Base-by-base conservation (phyloP, 495 filamentous ascomycete species). In the Recurvomyces mirabilis region DNA sequence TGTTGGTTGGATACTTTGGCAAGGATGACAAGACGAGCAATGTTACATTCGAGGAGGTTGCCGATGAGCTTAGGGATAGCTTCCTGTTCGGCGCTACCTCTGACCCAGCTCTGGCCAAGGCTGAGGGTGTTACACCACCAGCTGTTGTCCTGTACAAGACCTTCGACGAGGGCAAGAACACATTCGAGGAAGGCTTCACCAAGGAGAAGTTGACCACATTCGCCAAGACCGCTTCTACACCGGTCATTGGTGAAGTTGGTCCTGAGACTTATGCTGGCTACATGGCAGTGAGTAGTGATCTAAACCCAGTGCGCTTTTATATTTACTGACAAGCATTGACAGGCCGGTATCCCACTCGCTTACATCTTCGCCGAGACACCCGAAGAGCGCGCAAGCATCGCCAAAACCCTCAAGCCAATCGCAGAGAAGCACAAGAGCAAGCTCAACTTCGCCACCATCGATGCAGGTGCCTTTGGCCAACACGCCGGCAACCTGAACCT, bases 401-500 rank as follows among this genome's bases (percentile, higher is more conserved):
- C 83, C 50, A 73, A 79, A 43, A 54, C 60, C 24, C 57, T 73
- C 47, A 82, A 73, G 65, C 66, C 79, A 49, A 57, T 86, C 55
- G 81, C 81, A 38, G 66, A 76, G 62, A 72, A 79, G 63, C 75
- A 79, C 65, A 85, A 82, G 62, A 88, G 89, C 52, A 75, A 73
- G 47, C 75, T 96, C 69, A 95, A 93, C 79, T 87, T 96, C 63
- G 91, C 88, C 48, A 96, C 91, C 53, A 95, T 99, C 57, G 91
- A 99, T 60, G 93, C 91, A 54, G 84, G 84, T 65, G 70, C 85
- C 23, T 99, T 88, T 59, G 93, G 93, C 61, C 86, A 89, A 47
- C 91, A 99, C 68, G 91, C 84, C 49, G 78, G 76, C 54, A 99
- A 99, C 74, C 75, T 99, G 36, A 99, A 99, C 77, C 84, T 99